These are phyloP conservation scores for Waitea zeae DNA, from an alignment of 1,284 basidiomycete species.

Conservation along the genomic window DNA sequence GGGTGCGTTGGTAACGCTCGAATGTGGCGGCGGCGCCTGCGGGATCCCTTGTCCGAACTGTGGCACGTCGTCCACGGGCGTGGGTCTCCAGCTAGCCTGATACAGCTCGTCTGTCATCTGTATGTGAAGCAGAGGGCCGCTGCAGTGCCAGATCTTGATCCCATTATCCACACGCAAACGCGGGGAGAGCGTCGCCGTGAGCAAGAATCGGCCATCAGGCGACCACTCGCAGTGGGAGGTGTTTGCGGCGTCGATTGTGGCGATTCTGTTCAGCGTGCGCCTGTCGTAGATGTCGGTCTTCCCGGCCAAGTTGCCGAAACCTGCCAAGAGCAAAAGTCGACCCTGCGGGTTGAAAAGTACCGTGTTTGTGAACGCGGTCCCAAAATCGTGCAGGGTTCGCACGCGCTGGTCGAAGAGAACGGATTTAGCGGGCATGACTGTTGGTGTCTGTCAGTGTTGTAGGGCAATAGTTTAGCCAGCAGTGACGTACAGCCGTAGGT, in stretches of 20 bases:
- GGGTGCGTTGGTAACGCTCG: slow-evolving; percentile 38
- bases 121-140: slow-evolving; percentile 70
- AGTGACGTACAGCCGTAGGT: slow-evolving; percentile 78
- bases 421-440: slow-evolving; percentile 91
- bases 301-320: slow-evolving; percentile 93
- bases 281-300: slow-evolving; percentile 89
- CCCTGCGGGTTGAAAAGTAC: slow-evolving; percentile 93
- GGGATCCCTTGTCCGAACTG: slow-evolving; percentile 66
- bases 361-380: slow-evolving; percentile 79
- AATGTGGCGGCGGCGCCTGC: slow-evolving; percentile 53
- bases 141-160: slow-evolving; percentile 90
- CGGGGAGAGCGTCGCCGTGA: slow-evolving; percentile 90
- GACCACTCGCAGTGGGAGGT: slow-evolving; percentile 93
- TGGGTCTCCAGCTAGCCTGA: slow-evolving; percentile 75
- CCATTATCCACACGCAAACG: slow-evolving; percentile 94
- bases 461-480: neutral
- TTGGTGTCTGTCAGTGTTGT: neutral
- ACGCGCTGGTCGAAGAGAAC: slow-evolving; percentile 87
- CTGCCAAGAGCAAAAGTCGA: slow-evolving; percentile 75
- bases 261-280: slow-evolving; percentile 68
- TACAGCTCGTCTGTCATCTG: slow-evolving; percentile 77
- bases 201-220: slow-evolving; percentile 80
- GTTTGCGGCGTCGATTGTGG: slow-evolving; percentile 84
- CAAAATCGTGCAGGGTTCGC: slow-evolving; percentile 82
- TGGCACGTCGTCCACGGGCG: slow-evolving; percentile 41